Percentiles rank a stretch among this genome's conserved stretches.
These are phyloP conservation scores for Scedosporium aurantiacum DNA, from an alignment of 2,329 filamentous ascomycete species.

Conservation along the genomic window DNA sequence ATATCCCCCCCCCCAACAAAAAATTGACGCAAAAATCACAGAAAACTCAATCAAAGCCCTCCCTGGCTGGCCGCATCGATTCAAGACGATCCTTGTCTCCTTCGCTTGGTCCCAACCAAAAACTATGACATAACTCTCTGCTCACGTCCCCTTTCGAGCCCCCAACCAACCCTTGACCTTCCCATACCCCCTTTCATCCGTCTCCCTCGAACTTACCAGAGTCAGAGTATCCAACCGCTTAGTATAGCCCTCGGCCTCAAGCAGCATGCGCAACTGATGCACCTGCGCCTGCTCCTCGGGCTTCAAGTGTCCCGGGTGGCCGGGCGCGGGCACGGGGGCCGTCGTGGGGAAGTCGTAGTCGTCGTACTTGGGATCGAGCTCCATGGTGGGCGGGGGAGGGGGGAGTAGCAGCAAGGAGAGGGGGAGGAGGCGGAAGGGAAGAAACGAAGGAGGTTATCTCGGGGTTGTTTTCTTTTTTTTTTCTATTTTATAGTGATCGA, in stretches of 20 bases:
- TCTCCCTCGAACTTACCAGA: constrained; percentile 45
- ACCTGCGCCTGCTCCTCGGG: constrained; percentile 83
- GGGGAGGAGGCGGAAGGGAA: not conserved
- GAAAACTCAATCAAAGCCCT: too few relatives aligned
- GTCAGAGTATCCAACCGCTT: constrained; percentile 87
- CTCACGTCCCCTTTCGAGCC: not conserved
- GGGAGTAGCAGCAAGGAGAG: not conserved
- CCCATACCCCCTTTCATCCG: not conserved
- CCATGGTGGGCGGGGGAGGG: constrained; percentile 26
- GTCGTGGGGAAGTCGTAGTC: constrained; percentile 86
- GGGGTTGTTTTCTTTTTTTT: not conserved
- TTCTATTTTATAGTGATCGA: not conserved
- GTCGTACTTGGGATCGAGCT: constrained; percentile 84
- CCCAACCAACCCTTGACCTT: not conserved
- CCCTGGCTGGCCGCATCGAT: too few relatives aligned
- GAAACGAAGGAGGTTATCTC: not conserved
- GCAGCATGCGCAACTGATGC: constrained; percentile 68
- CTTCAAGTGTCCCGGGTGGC: constrained; percentile 82
- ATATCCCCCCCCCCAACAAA: not conserved
- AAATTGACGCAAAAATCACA: too few relatives aligned
- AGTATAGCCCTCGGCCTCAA: constrained; percentile 74
- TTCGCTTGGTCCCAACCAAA: too few relatives aligned
- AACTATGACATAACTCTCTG: not conserved
- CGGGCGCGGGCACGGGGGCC: constrained; percentile 56
- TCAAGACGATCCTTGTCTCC: too few relatives aligned